Base-by-base conservation (phyloP, 1,139 yeast species). In the Yamadazyma kanchanaburiensis region DNA sequence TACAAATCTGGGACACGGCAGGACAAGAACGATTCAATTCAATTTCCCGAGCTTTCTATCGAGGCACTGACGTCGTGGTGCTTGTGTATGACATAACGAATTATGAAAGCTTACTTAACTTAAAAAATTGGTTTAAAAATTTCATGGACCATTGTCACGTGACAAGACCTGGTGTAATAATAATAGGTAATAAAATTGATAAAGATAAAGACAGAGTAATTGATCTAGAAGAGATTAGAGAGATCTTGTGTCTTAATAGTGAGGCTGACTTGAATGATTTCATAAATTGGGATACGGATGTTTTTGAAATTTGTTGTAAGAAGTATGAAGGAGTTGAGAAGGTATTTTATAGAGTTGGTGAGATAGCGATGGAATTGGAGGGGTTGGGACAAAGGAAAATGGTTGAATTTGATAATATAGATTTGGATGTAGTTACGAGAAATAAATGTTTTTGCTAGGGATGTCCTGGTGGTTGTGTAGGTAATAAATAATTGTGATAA, bases 1-100 rank as follows among this genome's bases (percentile, higher is more conserved):
- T 77, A 23, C 82, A 77, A 47, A 64, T 77, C 3, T 77, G 83
- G 83, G 83, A 77, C 44, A 77, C 83, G 4, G 83, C 83, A 0
- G 83, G 83, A 3, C 83, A 77, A 48, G 83, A 77, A 46, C 53
- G 83, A 31, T 77, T 76, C 57, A 74, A 75, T 43, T 71, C 80
- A 24, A 69, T 77, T 21, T 68, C 77, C 5, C 72, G 69, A 44
- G 76, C 81, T 4, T 77, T 76, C 44, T 77, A 75, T 47, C 51
- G 83, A 22, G 83, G 83, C 6, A 66, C 81, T 0, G 82, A 77
- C 44, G 74, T 76, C 9, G 79, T 73, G 12, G 63, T 77, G 3
- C 48, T 77, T 21, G 75, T 75, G 15, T 77, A 74, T 48, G 83
- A 77, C 48, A 59, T 74, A 28, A 71, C 81, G 32, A 70, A 67